These are phyloP conservation scores for Xylaria sp. DNA, from an alignment of 495 filamentous ascomycete genomes.

Conservation along the genomic window DNA sequence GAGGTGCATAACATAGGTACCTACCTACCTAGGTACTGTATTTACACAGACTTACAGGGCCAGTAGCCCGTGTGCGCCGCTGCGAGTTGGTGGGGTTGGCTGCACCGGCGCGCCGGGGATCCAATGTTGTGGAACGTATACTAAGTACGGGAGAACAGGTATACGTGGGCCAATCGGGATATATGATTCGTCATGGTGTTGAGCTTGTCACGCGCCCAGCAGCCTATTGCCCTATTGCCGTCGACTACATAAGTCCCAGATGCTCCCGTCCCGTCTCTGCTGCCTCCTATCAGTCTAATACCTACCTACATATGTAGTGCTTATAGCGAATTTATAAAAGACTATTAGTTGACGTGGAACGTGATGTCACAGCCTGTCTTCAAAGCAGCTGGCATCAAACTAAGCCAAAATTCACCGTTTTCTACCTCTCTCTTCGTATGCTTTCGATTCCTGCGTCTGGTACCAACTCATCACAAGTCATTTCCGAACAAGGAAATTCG, in stretches of 20 bases:
- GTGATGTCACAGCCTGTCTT: no score
- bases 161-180: conserved; percentile 16
- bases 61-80: no score
- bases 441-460: neutral
- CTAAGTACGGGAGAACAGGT: neutral
- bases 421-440: neutral
- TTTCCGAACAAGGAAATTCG: neutral
- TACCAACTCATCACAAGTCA: no score
- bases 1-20: neutral
- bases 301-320: no score
- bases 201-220: neutral
- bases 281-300: neutral
- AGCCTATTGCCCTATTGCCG: neutral
- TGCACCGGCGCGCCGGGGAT: neutral
- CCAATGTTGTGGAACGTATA: neutral
- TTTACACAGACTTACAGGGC: no score
- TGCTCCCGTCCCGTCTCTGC: neutral
- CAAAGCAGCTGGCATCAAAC: neutral
- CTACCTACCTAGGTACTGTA: no score
- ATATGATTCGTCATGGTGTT: conserved; percentile 7
- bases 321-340: neutral
- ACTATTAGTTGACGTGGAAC: no score
- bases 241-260: neutral
- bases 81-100: neutral
- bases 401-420: neutral